Percentiles rank a stretch among this genome's conserved stretches.
Evolutionary conservation across 2,329 filamentous ascomycete species (phyloP).

Genomic region (Trichoderma afroharzianum): DNA sequence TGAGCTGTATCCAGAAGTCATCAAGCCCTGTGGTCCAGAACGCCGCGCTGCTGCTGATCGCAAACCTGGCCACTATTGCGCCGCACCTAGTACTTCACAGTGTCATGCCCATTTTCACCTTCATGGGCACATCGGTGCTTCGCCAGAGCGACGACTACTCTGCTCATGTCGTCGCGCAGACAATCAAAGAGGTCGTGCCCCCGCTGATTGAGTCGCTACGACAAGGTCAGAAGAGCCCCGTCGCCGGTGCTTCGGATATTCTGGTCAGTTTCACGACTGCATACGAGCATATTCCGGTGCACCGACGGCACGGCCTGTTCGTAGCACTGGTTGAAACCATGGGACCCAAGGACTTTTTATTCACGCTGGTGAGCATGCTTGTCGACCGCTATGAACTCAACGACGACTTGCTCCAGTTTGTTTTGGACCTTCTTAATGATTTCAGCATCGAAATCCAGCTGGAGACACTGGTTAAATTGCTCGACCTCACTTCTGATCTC

Average conservation of each 20-base stretch:
- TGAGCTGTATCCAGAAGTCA: constrained; percentile 90
- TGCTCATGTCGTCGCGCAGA: constrained; percentile 91
- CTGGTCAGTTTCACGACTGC: constrained; percentile 95
- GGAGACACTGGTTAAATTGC: constrained; percentile 70
- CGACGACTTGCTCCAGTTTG: constrained; percentile 69
- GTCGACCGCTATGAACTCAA: constrained; percentile 84
- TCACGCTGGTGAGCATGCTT: constrained; percentile 82
- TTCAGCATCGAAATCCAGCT: constrained; percentile 76
- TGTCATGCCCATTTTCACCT: constrained; percentile 98
- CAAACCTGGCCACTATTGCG: constrained; percentile 78
- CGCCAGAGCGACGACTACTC: constrained; percentile 96
- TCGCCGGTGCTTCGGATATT: constrained; percentile 81
- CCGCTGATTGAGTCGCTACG: constrained; percentile 82
- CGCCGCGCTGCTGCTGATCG: constrained; percentile 80
- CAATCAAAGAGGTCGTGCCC: constrained; percentile 89
- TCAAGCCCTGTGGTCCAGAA: constrained; percentile 93
- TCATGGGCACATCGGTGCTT: constrained; percentile 89
- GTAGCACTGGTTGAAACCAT: constrained; percentile 80
- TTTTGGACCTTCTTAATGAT: constrained; percentile 66
- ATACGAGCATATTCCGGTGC: constrained; percentile 90
- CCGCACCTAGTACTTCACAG: constrained; percentile 92
- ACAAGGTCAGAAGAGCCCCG: constrained; percentile 71
- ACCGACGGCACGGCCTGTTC: constrained; percentile 79
- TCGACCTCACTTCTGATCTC: constrained; percentile 71
- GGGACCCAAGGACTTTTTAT: constrained; percentile 81